These are phyloP conservation scores for Strigomonas culicis DNA, from an alignment of 208 protist species.

Conservation along the genomic window DNA sequence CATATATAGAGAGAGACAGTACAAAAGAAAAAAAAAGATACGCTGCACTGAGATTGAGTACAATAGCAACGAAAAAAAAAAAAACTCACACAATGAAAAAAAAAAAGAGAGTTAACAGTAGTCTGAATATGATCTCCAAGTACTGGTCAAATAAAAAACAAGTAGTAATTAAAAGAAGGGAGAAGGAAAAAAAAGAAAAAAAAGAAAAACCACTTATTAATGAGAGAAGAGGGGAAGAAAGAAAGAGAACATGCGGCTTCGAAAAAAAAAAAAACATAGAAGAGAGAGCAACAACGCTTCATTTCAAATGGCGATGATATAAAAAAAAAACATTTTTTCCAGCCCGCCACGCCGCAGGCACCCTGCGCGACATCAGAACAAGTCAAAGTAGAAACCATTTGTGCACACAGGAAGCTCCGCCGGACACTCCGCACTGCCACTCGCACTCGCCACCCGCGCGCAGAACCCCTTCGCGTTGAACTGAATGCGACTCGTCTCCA, in stretches of 20 bases:
- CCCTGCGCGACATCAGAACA: neutral
- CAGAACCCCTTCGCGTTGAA: too few species aligned
- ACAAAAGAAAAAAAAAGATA: constrained; percentile 11
- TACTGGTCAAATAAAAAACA: too few species aligned
- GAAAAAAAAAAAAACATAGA: neutral
- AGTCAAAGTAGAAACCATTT: too few species aligned
- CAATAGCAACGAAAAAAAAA: constrained; percentile 13
- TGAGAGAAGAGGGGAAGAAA: neutral
- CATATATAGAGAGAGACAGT: neutral
- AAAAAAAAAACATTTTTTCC: too few species aligned
- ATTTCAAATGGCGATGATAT: too few species aligned
- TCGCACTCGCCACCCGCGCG: too few species aligned
- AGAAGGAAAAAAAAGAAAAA: neutral
- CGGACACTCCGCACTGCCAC: too few species aligned
- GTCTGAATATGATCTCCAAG: neutral
- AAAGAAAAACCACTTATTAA: constrained; percentile 4
- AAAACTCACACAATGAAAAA: constrained; percentile 7
- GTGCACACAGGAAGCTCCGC: too few species aligned
- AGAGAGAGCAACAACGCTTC: neutral
- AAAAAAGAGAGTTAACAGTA: constrained; percentile 14
- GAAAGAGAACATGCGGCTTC: neutral
- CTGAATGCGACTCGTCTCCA: constrained; percentile 15
- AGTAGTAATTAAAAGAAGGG: neutral
- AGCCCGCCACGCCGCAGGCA: too few species aligned
- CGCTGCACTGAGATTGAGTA: neutral